Conservation (phyloP, 495 filamentous ascomycete genomes). For the Penicillium ochrochloron region DNA sequence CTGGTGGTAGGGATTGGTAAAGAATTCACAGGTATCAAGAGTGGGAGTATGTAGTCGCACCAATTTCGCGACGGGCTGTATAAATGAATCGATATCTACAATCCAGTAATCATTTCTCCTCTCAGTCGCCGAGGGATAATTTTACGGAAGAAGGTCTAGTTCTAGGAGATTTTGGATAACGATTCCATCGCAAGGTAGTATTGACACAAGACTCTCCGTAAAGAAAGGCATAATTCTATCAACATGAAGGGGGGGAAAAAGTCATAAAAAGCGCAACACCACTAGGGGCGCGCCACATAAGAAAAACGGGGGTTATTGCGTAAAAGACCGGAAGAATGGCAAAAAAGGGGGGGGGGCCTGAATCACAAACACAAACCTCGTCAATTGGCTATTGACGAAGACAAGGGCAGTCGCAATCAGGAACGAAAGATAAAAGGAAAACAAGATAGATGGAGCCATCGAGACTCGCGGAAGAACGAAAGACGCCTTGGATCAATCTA, state of each 20-base stretch:
- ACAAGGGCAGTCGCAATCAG: not conserved
- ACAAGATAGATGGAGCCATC: conserved; percentile 17
- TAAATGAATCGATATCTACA: too few relatives aligned
- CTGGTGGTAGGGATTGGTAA: too few relatives aligned
- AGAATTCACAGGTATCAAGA: too few relatives aligned
- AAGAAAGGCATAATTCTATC: conserved; percentile 27
- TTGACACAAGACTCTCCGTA: conserved; percentile 27
- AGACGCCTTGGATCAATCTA: conserved; percentile 27
- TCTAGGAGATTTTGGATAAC: not conserved
- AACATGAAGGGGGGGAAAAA: conserved; percentile 17
- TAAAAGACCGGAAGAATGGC: conserved; percentile 25
- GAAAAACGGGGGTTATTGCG: not conserved
- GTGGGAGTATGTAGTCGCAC: too few relatives aligned
- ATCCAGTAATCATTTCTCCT: too few relatives aligned
- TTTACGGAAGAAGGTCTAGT: not conserved
- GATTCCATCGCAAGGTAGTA: conserved; percentile 27
- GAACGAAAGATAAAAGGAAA: conserved; percentile 15
- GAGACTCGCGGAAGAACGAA: conserved; percentile 13
- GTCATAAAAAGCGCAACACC: conserved; percentile 14
- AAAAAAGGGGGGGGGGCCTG: conserved; percentile 15
- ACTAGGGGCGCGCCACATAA: conserved; percentile 24
- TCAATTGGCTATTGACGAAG: conserved; percentile 1
- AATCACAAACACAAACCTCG: not conserved
- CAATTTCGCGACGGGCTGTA: too few relatives aligned
- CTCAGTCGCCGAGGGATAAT: not conserved